Conservation (phyloP, 768 basidiomycete species). For the Amanita phalloides region DNA sequence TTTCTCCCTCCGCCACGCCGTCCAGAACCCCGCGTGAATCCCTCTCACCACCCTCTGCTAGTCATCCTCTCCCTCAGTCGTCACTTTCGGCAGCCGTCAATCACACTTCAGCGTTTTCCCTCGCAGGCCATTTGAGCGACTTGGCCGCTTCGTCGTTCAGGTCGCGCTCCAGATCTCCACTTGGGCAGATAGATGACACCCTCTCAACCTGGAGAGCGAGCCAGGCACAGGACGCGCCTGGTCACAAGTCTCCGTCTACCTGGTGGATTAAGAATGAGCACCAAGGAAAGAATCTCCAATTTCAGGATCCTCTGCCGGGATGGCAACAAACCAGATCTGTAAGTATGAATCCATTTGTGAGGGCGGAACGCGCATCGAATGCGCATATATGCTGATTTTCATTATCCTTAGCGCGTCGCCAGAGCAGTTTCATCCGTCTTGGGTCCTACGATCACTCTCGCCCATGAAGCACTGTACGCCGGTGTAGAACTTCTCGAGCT, state of each 20-base stretch:
- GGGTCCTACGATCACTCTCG: constrained; percentile 22
- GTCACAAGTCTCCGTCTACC: constrained; percentile 13
- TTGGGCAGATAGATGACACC: constrained; percentile 3
- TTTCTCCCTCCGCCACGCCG: not conserved
- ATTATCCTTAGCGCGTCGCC: constrained; percentile 19
- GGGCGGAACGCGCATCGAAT: not conserved
- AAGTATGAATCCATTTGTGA: constrained; percentile 4
- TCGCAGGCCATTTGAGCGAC: not conserved
- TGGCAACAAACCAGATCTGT: constrained; percentile 26
- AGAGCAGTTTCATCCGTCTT: constrained; percentile 21
- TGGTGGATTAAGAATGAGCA: constrained; percentile 18
- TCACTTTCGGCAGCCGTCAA: not conserved
- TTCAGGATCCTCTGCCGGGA: constrained; percentile 28
- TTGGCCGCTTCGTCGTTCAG: not conserved
- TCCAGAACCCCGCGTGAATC: not conserved
- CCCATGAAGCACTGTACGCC: constrained; percentile 24
- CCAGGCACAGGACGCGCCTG: not conserved
- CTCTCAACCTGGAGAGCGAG: not conserved
- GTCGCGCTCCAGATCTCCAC: constrained; percentile 1
- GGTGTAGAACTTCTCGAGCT: constrained; percentile 28
- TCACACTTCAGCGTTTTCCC: not conserved
- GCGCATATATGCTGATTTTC: constrained; percentile 2
- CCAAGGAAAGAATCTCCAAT: constrained; percentile 22
- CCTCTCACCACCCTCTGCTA: not conserved
- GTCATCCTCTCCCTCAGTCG: not conserved